Conservation (phyloP, 148 eudicot species). For the Heliamphora exappendiculata region DNA sequence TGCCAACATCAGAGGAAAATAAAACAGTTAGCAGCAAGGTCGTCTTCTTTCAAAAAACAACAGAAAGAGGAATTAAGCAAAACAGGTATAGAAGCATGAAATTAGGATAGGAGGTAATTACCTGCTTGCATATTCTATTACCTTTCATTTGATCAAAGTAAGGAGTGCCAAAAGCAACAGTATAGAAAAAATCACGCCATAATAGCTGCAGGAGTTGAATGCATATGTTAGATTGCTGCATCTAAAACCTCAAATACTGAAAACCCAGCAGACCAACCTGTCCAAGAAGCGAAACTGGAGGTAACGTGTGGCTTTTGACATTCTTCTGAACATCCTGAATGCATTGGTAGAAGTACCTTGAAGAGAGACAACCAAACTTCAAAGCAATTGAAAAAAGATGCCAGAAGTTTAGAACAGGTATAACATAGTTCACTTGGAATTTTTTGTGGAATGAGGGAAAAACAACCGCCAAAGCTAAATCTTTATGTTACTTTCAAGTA, state of each 20-base stretch:
- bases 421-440: background rate
- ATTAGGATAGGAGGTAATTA: conserved; percentile 14
- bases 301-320: conserved; percentile 58
- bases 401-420: conserved; percentile 10
- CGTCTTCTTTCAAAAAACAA: too few species aligned
- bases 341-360: conserved; percentile 81
- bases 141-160: conserved; percentile 71
- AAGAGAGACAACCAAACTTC: conserved; percentile 91
- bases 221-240: background rate
- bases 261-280: conserved; percentile 43
- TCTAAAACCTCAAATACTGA: background rate
- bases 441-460: background rate
- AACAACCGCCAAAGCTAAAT: background rate
- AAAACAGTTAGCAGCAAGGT: background rate
- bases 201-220: conserved; percentile 44
- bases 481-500: conserved; percentile 66
- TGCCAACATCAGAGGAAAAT: background rate
- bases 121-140: conserved; percentile 89
- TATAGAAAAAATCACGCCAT: conserved; percentile 94
- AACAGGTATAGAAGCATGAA: background rate
- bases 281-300: conserved; percentile 95
- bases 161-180: conserved; percentile 75
- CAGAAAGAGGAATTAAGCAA: too few species aligned
- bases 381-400: conserved; percentile 11
- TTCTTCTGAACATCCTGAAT: conserved; percentile 52